Conservation (phyloP, 176 grass and related monocot genomes). For the Carex pumila region DNA sequence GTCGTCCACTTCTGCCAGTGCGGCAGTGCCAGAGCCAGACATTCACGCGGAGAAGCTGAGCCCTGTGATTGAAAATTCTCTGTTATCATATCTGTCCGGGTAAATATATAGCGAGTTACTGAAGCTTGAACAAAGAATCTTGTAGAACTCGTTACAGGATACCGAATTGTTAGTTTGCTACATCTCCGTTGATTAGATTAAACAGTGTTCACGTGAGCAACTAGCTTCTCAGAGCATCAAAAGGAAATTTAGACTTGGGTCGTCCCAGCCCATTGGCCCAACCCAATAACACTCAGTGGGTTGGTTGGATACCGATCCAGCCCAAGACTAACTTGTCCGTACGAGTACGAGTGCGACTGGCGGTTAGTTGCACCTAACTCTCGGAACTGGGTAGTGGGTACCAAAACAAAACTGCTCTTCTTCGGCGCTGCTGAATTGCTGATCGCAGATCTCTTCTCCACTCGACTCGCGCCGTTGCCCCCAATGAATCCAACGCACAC, state of each 20-base stretch:
- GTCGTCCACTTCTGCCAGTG: not conserved
- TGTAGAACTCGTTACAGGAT: not conserved
- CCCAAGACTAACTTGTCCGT: not conserved
- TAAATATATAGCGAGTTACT: not conserved
- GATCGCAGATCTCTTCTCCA: not conserved
- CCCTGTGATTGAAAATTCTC: not conserved
- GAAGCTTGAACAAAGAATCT: not conserved
- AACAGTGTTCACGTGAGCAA: not conserved
- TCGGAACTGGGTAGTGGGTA: not conserved
- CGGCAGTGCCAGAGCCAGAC: not conserved
- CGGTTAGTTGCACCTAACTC: not conserved
- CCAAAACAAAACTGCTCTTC: not conserved
- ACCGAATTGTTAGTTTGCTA: not conserved
- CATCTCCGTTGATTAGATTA: not conserved
- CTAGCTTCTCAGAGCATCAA: not conserved
- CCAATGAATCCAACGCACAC: conserved; percentile 13
- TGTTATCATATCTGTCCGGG: not conserved
- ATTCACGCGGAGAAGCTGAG: conserved; percentile 1
- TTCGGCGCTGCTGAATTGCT: not conserved
- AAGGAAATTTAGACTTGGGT: not conserved
- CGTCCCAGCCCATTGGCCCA: not conserved
- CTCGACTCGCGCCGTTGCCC: not conserved
- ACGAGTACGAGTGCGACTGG: not conserved
- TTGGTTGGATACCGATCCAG: not conserved
- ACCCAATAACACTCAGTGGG: not conserved